Evolutionary conservation across 192 early-diverging fungal species (phyloP), one percentile per base, ranked within the genome.

Genomic region (Umbelopsis vinacea): DNA sequence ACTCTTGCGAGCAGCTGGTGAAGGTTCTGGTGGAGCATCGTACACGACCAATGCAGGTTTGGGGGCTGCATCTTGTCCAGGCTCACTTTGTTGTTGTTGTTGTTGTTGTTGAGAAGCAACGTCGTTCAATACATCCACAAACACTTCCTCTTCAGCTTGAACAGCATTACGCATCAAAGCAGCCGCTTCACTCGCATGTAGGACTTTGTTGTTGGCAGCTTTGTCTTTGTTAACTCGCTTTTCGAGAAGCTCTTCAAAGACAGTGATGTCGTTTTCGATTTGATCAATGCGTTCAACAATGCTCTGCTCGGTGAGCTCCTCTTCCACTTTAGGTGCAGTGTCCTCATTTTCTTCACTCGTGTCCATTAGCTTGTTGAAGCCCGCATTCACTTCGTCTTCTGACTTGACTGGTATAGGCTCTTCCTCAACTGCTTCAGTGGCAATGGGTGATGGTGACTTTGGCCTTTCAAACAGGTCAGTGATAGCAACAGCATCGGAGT

Each of bases 211-310:
- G 14, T 15, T 33, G 9, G 67, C 14, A 45, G 40, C 24, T 15
- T 29, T 70, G n/a, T 47, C 70, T 66, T 47, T 73, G 43, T 19
- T 71, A 33, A 50, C 63, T 12, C 74, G 66, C 3, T 69, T 68
- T 8, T 72, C 75, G 8, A 79, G 52, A 12, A 80, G 47, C 14
- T 74, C 71, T 29, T 80, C 79, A 24, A 76, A 76, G 37, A 70
- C 76, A 4, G 50, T 71, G 33, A 80, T 73, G 21, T 80, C 79
- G 29, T 71, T 76, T 33, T 80, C 79, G 37, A 80, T 80, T 45
- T 76, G 57, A 26, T 73, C 79, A 71, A 80, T 80, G 9, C 79
- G 79, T 6, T 73, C 70, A 10, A 80, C 74, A 19, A 80, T 80
- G 29, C 76, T 66, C 50, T 80, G 74, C 55, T 80, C 74, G 4